Evolutionary conservation across 2,329 filamentous ascomycete species (phyloP).

Genomic region (Kalmusia sp.): DNA sequence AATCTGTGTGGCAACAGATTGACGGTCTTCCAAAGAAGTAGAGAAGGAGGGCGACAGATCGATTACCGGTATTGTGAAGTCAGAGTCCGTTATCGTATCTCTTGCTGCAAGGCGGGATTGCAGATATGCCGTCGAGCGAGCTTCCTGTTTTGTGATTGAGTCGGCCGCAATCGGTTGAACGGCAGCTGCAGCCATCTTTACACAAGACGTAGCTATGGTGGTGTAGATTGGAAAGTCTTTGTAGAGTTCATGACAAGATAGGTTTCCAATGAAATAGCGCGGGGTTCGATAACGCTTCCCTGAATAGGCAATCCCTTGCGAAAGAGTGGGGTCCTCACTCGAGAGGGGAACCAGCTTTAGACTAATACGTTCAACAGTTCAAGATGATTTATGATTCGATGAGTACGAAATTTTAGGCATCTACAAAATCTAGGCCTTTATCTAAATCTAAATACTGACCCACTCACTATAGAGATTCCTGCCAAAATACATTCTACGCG

Average conservation of each 20-base stretch:
- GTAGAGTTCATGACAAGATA: background rate
- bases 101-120: conserved; percentile 37
- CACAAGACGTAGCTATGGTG: background rate
- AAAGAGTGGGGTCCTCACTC: conserved; percentile 1
- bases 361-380: background rate
- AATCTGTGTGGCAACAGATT: conserved; percentile 48
- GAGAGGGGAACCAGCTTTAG: background rate
- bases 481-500: no score
- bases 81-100: conserved; percentile 16
- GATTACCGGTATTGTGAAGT: conserved; percentile 48
- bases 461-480: no score
- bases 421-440: no score
- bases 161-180: background rate
- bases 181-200: conserved; percentile 2
- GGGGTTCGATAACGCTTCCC: background rate
- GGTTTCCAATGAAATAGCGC: background rate
- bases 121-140: conserved; percentile 44
- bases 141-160: conserved; percentile 31
- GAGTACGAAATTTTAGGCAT: no score
- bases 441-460: no score
- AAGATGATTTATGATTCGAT: no score
- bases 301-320: background rate
- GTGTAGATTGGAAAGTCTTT: no score
- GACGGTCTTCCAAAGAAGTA: conserved; percentile 34
- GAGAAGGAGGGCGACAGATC: conserved; percentile 48